Conservation (phyloP, 2,329 filamentous ascomycete genomes). For the Cladorrhinum sp. region DNA sequence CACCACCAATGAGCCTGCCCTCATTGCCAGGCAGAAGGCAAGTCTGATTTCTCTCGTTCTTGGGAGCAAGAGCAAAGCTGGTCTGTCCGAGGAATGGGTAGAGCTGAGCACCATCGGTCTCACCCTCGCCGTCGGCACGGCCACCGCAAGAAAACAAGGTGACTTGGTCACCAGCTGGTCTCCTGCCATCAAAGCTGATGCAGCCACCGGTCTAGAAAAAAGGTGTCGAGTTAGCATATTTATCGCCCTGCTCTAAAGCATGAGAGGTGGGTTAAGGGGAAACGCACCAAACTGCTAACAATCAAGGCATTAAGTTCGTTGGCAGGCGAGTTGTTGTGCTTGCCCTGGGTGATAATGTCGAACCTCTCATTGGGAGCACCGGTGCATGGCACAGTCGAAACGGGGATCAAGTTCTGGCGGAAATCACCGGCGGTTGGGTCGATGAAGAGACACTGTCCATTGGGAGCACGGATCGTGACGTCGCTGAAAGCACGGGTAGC, state of each 20-base stretch:
- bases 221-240: background rate
- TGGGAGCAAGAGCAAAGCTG: slow-evolving; percentile 44
- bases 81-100: slow-evolving; percentile 44
- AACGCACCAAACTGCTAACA: slow-evolving; percentile 45
- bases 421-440: slow-evolving; percentile 53
- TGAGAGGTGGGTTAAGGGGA: background rate
- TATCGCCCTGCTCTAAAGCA: background rate
- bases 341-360: slow-evolving; percentile 49
- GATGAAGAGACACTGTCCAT: slow-evolving; percentile 50
- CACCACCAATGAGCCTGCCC: slow-evolving; percentile 30
- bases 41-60: slow-evolving; percentile 40
- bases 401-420: slow-evolving; percentile 51
- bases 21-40: slow-evolving; percentile 42
- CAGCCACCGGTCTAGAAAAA: slow-evolving; percentile 40
- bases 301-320: slow-evolving; percentile 38
- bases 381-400: slow-evolving; percentile 44
- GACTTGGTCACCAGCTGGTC: slow-evolving; percentile 44
- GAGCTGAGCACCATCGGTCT: slow-evolving; percentile 48
- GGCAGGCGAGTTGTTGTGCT: slow-evolving; percentile 45
- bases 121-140: slow-evolving; percentile 47
- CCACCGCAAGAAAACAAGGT: slow-evolving; percentile 53
- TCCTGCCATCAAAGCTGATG: slow-evolving; percentile 47
- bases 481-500: slow-evolving; percentile 46
- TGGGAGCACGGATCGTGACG: slow-evolving; percentile 45
- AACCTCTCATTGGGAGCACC: slow-evolving; percentile 48